Percentiles rank a stretch among this genome's conserved stretches.
These are phyloP conservation scores for Tylopilus vinaceipallidus DNA, from an alignment of 768 basidiomycete genomes.

Conservation along the genomic window DNA sequence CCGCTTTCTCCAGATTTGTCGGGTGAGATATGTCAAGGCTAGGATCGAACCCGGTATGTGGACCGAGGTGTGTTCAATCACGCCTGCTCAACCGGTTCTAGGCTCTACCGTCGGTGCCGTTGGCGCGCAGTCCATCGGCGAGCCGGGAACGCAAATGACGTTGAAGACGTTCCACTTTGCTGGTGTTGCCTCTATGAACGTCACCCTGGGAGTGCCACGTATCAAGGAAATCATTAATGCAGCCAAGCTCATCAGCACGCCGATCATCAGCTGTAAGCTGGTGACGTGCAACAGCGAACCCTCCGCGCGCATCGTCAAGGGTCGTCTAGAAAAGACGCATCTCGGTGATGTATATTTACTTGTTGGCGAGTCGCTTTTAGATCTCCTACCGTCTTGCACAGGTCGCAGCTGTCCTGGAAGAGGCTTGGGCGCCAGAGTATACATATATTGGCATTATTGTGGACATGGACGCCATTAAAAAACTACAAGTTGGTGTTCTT, in stretches of 20 bases:
- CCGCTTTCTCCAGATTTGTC: conserved; percentile 81
- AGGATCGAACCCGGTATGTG: conserved; percentile 88
- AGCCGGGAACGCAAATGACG: conserved; percentile 99
- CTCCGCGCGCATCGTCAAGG: conserved; percentile 98
- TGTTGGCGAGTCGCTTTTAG: conserved; percentile 28
- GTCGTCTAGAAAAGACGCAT: conserved; percentile 89
- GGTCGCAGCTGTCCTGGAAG: conserved; percentile 91
- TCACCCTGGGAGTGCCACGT: conserved; percentile 98
- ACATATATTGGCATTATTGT: conserved; percentile 93
- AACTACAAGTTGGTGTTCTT: conserved; percentile 63
- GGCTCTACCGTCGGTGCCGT: conserved; percentile 98
- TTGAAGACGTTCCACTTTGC: conserved; percentile 99
- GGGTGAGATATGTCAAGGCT: conserved; percentile 90
- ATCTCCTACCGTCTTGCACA: conserved; percentile 26
- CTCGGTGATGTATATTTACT: conserved; percentile 97
- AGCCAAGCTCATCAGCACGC: conserved; percentile 95
- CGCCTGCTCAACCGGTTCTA: conserved; percentile 23
- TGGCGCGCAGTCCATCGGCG: conserved; percentile 98
- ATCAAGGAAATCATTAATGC: conserved; percentile 99
- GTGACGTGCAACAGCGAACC: conserved; percentile 82
- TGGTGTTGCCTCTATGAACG: conserved; percentile 99
- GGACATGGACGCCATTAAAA: conserved; percentile 82
- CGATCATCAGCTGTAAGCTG: conserved; percentile 96
- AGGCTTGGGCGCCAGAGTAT: conserved; percentile 92
- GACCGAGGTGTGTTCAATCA: not conserved